Conservation (phyloP, 805 yeast genomes). For the Wickerhamiella azymoides region DNA sequence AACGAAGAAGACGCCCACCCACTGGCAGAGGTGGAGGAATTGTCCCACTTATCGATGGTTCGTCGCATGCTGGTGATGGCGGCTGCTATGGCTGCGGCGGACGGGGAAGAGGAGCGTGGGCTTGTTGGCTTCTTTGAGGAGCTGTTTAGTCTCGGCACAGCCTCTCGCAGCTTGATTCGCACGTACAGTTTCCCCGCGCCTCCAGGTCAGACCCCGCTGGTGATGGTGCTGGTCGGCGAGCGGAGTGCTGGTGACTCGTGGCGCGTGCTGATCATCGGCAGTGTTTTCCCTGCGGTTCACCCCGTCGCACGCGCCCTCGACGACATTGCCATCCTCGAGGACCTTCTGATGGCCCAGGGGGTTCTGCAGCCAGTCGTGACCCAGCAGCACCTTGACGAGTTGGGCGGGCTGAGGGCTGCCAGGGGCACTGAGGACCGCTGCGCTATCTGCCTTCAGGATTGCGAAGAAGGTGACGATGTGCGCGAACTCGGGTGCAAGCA, state of each 20-base stretch:
- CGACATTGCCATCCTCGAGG: conserved; percentile 39
- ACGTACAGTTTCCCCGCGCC: conserved; percentile 17
- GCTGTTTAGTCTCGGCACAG: conserved; percentile 9
- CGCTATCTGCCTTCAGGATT: conserved; percentile 38
- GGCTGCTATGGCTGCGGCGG: conserved; percentile 7
- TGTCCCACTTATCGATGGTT: too few species aligned
- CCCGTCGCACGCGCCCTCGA: conserved; percentile 37
- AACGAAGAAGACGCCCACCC: too few species aligned
- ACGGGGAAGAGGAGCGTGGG: too few species aligned
- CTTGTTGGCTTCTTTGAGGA: conserved; percentile 12
- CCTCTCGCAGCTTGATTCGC: conserved; percentile 13
- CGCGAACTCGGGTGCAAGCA: conserved; percentile 38
- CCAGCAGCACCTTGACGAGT: conserved; percentile 27
- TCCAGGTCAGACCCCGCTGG: conserved; percentile 30
- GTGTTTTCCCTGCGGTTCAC: conserved; percentile 35
- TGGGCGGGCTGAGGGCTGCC: conserved; percentile 25
- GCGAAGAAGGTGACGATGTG: conserved; percentile 33
- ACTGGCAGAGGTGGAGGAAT: too few species aligned
- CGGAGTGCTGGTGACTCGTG: conserved; percentile 25
- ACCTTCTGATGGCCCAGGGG: conserved; percentile 33
- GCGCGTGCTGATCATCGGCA: conserved; percentile 52
- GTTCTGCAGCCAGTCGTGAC: conserved; percentile 36
- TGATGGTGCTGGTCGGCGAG: conserved; percentile 36
- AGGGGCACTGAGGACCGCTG: conserved; percentile 14
- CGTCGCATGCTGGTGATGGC: conserved; percentile 3